Percentiles rank a stretch among this genome's conserved stretches.
Conservation (phyloP, 164 flowering plant species). For the Vitis riparia region DNA sequence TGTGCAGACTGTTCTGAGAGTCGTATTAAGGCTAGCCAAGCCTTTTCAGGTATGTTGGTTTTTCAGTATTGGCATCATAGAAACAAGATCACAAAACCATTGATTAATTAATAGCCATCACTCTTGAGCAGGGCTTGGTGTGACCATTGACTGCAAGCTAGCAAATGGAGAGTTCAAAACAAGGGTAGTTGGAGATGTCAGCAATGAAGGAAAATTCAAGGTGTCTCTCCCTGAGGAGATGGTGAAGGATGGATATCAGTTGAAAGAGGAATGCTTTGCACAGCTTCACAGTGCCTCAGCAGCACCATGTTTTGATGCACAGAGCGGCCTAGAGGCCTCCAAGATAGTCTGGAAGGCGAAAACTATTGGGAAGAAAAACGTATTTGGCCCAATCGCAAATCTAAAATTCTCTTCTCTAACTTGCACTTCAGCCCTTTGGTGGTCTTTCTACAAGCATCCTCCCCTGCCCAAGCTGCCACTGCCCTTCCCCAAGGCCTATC, state of each 20-base stretch:
- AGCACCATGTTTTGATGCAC: conserved; percentile 52
- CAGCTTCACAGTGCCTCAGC: conserved; percentile 63
- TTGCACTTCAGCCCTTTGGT: conserved; percentile 62
- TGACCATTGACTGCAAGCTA: conserved; percentile 65
- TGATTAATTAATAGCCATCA: background rate
- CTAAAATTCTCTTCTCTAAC: conserved; percentile 57
- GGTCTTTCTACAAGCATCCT: conserved; percentile 53
- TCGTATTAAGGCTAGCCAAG: too few relatives aligned
- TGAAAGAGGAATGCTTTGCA: conserved; percentile 75
- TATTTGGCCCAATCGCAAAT: conserved; percentile 38
- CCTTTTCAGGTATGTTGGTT: too few relatives aligned
- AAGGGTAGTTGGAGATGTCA: conserved; percentile 53
- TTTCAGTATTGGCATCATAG: too few relatives aligned
- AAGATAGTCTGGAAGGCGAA: conserved; percentile 46
- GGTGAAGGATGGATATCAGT: conserved; percentile 33
- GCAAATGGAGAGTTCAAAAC: conserved; percentile 45
- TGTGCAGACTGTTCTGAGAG: too few relatives aligned
- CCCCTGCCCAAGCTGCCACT: conserved; percentile 25
- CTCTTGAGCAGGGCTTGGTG: conserved; percentile 53
- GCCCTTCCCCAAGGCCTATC: conserved; percentile 6
- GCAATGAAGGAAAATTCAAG: conserved; percentile 64
- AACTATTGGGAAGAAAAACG: conserved; percentile 37
- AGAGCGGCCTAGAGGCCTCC: conserved; percentile 45
- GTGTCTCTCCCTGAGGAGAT: conserved; percentile 52
- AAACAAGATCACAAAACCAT: too few relatives aligned